Base-by-base conservation (phyloP, 2,329 filamentous ascomycete genomes). In the Xylariaceae sp. region DNA sequence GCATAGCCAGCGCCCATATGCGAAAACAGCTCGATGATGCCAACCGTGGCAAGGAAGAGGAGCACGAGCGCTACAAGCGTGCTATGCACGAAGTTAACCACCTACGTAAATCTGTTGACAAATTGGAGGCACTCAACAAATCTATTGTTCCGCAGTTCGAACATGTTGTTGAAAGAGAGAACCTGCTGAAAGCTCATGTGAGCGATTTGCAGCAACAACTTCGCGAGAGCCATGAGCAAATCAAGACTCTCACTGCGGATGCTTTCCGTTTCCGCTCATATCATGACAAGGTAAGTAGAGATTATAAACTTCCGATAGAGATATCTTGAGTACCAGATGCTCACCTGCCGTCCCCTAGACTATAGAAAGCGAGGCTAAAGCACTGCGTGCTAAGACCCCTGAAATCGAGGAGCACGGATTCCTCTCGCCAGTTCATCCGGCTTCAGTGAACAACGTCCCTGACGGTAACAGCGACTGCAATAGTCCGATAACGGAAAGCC, bases 191-290 rank as follows among this genome's bases (percentile, higher is more conserved):
- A 19, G 54, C 61, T 6, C 61, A 64, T 22, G 21, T 61, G 2
- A 47, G 56, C 2, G 44, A 53, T 13, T 40, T 52, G 30, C 58
- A 61, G 15, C 12, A 45, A 2, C 47, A 60, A 10, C 12, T 54
- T 3, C 49, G 57, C 12, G 16, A 45, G 2, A 26, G 52, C 10
- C 51, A 60, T 37, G 32, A 41, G 3, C 56, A 62, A 18, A 19
- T 63, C 1, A 41, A 50, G 4, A 40, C 21, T 1, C 49, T 58
- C 12, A 49, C 61, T 9, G 9, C 49, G 5, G 53, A 63, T 2
- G 47, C 57, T 0, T 34, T 51, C 26, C 41, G 47, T 2, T 61
- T 68, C 40, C 53, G 60, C n/a, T 49, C 58, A 3, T 57, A 66
- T 15, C 62, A 66, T 21, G 32, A 49, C 8, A 58, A 58, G 37